Evolutionary conservation across 108 stramenopile genomes (phyloP), one percentile per base, ranked within the genome.

Genomic region (Skeletonema costatum): DNA sequence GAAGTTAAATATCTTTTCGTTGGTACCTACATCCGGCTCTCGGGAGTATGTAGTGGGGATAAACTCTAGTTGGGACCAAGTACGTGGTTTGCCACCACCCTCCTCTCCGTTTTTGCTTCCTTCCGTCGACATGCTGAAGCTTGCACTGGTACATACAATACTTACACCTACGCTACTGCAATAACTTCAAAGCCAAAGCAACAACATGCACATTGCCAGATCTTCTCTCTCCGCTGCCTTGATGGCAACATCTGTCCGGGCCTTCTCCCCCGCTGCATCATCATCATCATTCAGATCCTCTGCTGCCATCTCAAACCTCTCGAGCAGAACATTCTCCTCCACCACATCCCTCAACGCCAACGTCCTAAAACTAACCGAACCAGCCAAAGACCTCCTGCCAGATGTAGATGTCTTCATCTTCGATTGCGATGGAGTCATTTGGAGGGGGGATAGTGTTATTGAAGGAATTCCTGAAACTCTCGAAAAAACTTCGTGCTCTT

Each of bases 371-470:
- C 76, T 96, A 14, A 83, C 78, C 51, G 89, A 96, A 14, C 91
- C 95, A 1, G 66, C 87, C 36, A 78, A 76, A 46, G 75, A 87
- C 56, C 81, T 97, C 56, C 69, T 97, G 60, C 86, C 93, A 62
- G 50, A 85, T 19, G 89, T 93, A 1, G 98, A 99, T 76, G 96
- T 97, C 1, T 99, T 99, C 74, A 99, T 99, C 73, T 99, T 99
- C 76, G 99, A 99, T 84, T 99, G 99, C 64, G 99, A 99, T 77
- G 99, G 99, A 69, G 99, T 99, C 60, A 98, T 99, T 76, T 99
- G 99, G 97, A 92, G 93, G 58, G 98, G 98, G 7, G 97, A 98
- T 74, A 92, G 91, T 14, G 71, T 98, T 61, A 97, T 98, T 71
- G 89, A 89, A 50, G 93, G 96, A 8, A 90, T 98, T n/a, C 96